Evolutionary conservation across 2,329 filamentous ascomycete genomes (phyloP).

Genomic region (Zymoseptoria crescenta): DNA sequence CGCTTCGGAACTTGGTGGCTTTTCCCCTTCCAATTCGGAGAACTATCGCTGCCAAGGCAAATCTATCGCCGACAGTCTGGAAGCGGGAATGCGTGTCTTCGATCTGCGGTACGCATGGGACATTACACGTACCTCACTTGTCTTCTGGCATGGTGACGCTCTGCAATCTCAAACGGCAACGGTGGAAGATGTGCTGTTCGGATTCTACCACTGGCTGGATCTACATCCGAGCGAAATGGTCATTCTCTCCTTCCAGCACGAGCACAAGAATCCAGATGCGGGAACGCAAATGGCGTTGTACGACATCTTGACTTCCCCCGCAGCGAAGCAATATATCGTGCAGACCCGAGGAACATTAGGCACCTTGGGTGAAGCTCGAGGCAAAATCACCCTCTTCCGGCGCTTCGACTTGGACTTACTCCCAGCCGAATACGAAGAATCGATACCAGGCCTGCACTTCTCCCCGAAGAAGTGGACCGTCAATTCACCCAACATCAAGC

Average conservation of each 20-base stretch:
- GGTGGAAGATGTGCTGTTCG: conserved; percentile 40
- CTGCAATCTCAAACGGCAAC: conserved; percentile 39
- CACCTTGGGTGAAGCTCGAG: conserved; percentile 30
- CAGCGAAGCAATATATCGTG: conserved; percentile 35
- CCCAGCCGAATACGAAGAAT: conserved; percentile 27
- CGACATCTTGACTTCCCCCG: conserved; percentile 32
- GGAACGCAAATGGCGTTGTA: conserved; percentile 34
- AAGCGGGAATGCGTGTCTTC: conserved; percentile 43
- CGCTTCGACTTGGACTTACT: conserved; percentile 40
- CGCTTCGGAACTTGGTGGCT: conserved; percentile 35
- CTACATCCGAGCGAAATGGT: conserved; percentile 40
- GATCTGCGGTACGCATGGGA: conserved; percentile 46
- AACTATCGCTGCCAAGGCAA: conserved; percentile 39
- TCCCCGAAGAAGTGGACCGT: conserved; percentile 39
- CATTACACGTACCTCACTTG: conserved; percentile 37
- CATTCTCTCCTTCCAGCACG: conserved; percentile 43
- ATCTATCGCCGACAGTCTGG: conserved; percentile 35
- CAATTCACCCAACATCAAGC: conserved; percentile 34
- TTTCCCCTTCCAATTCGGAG: conserved; percentile 27
- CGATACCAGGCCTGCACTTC: conserved; percentile 43
- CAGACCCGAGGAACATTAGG: conserved; percentile 32
- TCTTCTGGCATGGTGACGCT: conserved; percentile 44
- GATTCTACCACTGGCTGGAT: conserved; percentile 44
- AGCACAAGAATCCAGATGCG: conserved; percentile 32
- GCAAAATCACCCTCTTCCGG: conserved; percentile 38